Base-by-base conservation (phyloP, 2,329 filamentous ascomycete genomes). In the Talaromyces atroroseus region DNA sequence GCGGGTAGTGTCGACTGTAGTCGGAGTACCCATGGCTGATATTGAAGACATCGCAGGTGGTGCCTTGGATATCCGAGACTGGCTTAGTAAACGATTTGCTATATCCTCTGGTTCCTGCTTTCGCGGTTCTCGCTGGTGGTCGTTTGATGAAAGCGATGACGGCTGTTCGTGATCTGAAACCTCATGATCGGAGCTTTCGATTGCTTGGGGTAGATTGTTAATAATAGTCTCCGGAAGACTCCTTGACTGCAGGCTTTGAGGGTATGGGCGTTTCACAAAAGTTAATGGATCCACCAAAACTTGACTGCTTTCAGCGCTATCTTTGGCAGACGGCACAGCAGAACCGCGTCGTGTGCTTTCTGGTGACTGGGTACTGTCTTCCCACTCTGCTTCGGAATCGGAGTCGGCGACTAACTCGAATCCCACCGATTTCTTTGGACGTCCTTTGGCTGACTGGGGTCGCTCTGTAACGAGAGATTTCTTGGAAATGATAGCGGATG, bases 31-130 rank as follows among this genome's bases (percentile, higher is more conserved):
- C 49, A 71, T 72, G 14, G 74, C 76, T n/a, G 74, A 77, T 21
- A 78, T 70, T 5, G 76, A 77, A 32, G 76, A 77, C 71, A 78
- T 76, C 38, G 76, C 70, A n/a, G 76, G 76, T 5, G 75, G 74
- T 10, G 73, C 75, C 63, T 72, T 75, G 40, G 72, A 72, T 16
- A 73, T 70, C 60, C 71, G 72, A 6, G 72, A 71, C 38, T 71
- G 71, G 40, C 64, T 70, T 18, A 75, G 59, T 14, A 75, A 61
- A 32, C 72, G 72, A 49, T 62, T 64, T 50, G 72, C 67, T 56
- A 73, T 72, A 55, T 70, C 70, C n/a, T 65, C 61, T 34, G 71
- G 67, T n/a, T 74, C 71, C 7, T 60, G 44, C 7, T 58, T 46
- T 23, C 63, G 66, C 20, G 52, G 63, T 3, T 52, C 57, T 24